A percentile compares a stretch with the other conserved stretches of the same genome.
These are phyloP conservation scores for Mycena metata DNA, from an alignment of 768 basidiomycete species.

Conservation along the genomic window DNA sequence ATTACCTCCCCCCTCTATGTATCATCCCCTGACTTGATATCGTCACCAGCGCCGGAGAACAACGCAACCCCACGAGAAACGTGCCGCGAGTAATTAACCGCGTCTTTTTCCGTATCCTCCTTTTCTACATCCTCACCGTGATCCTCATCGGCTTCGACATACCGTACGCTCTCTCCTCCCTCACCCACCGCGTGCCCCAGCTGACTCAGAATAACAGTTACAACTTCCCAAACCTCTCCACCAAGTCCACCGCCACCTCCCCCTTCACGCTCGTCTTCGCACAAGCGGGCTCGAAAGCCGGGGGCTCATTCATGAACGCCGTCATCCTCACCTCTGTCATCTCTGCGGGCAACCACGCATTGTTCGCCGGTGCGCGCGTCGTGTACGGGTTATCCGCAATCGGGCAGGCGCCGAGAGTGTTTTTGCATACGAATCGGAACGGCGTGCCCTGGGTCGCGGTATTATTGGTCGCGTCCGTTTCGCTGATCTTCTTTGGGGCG, in stretches of 20 bases:
- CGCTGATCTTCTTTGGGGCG: constrained; percentile 17
- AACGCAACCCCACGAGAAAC: constrained; percentile 86
- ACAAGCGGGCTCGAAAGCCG: constrained; percentile 76
- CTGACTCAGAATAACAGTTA: constrained; percentile 64
- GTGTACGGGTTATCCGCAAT: constrained; percentile 64
- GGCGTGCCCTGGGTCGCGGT: constrained; percentile 22
- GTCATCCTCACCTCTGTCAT: constrained; percentile 87
- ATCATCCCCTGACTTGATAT: constrained; percentile 7
- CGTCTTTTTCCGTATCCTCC: constrained; percentile 87
- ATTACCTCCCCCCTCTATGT: not conserved
- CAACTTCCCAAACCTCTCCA: constrained; percentile 84
- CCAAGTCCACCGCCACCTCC: constrained; percentile 77
- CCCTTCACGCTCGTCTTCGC: constrained; percentile 91
- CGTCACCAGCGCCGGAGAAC: constrained; percentile 76
- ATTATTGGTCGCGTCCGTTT: not conserved
- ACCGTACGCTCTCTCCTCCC: constrained; percentile 12
- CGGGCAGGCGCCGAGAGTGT: constrained; percentile 14
- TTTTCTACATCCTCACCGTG: constrained; percentile 86
- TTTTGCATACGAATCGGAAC: constrained; percentile 11
- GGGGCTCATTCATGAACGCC: constrained; percentile 88
- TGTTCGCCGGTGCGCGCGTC: constrained; percentile 88
- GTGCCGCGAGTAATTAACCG: constrained; percentile 79
- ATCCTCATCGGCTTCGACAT: constrained; percentile 85
- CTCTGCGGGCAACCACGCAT: constrained; percentile 89
- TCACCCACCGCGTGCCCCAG: too few species aligned